These are phyloP conservation scores for Trichaptum fuscoviolaceum DNA, from an alignment of 768 basidiomycete genomes.

Conservation along the genomic window DNA sequence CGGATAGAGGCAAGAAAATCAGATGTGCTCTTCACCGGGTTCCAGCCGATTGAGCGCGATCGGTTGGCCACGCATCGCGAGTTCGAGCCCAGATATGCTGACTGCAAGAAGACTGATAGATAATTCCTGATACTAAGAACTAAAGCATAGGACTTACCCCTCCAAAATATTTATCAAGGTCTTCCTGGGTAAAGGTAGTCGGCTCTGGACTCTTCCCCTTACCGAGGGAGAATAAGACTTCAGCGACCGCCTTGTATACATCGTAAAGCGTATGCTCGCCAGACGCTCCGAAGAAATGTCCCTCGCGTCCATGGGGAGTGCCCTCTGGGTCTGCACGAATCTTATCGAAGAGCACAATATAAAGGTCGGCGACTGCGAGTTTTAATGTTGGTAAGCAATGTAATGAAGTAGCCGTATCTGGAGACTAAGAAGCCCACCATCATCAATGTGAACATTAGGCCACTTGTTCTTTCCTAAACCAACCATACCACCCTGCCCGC, in stretches of 20 bases:
- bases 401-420: neutral
- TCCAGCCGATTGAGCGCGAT: slow-evolving; percentile 45
- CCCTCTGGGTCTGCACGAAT: slow-evolving; percentile 19
- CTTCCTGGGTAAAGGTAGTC: slow-evolving; percentile 38
- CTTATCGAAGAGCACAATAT: slow-evolving; percentile 36
- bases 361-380: slow-evolving; percentile 38
- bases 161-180: slow-evolving; percentile 34
- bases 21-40: slow-evolving; percentile 39
- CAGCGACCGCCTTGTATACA: slow-evolving; percentile 33
- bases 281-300: slow-evolving; percentile 27
- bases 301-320: slow-evolving; percentile 27
- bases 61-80: slow-evolving; percentile 40
- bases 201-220: slow-evolving; percentile 30
- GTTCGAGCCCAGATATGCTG: slow-evolving; percentile 24
- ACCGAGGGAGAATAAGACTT: slow-evolving; percentile 28
- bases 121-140: neutral
- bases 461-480: slow-evolving; percentile 56
- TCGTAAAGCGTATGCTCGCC: slow-evolving; percentile 28
- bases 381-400: slow-evolving; percentile 3
- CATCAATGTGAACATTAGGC: slow-evolving; percentile 52
- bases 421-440: slow-evolving; percentile 31
- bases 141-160: slow-evolving; percentile 14
- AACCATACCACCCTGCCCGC: slow-evolving; percentile 48
- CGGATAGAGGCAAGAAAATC: slow-evolving; percentile 47
- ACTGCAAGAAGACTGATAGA: neutral